phyloP scores from a whole-genome alignment of 768 basidiomycete species.

The Termitomyces sp. region DNA sequence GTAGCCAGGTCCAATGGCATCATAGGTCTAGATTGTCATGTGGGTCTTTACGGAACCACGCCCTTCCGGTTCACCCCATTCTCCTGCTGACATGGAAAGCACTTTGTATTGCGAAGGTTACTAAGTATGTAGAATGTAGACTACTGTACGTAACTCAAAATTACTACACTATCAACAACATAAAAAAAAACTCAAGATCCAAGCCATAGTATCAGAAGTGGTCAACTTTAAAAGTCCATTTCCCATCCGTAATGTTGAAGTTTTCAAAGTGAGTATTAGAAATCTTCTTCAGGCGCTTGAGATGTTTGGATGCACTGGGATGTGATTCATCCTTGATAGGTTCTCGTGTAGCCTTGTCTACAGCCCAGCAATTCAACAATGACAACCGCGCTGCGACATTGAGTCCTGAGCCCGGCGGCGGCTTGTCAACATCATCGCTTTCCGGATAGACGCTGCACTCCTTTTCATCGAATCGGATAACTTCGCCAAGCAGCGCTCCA shows the following conservation, averaged over 20 bases:
- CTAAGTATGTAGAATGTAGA: constrained; percentile 5
- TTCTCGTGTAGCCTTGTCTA: constrained; percentile 87
- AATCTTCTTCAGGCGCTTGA: constrained; percentile 81
- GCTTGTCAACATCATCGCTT: constrained; percentile 79
- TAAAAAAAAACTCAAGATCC: neutral
- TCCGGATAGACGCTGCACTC: constrained; percentile 95
- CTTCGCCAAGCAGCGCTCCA: constrained; percentile 76
- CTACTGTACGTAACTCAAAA: constrained; percentile 12
- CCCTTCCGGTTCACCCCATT: constrained; percentile 4
- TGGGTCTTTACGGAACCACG: constrained; percentile 9
- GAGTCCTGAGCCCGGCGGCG: constrained; percentile 76
- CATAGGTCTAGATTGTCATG: constrained; percentile 5
- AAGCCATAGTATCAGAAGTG: constrained; percentile 59
- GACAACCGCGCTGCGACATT: constrained; percentile 82
- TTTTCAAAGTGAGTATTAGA: constrained; percentile 79
- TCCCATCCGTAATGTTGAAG: constrained; percentile 77
- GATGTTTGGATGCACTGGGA: constrained; percentile 60
- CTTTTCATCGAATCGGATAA: constrained; percentile 85
- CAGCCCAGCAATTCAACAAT: constrained; percentile 79
- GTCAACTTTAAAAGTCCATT: constrained; percentile 92
- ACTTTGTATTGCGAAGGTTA: constrained; percentile 5
- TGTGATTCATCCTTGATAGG: constrained; percentile 80
- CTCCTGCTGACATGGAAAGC: neutral
- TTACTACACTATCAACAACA: constrained; percentile 4
- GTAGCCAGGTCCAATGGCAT: neutral